phyloP scores from a whole-genome alignment of 2,329 filamentous ascomycete species.

The Diaporthe sp. region DNA sequence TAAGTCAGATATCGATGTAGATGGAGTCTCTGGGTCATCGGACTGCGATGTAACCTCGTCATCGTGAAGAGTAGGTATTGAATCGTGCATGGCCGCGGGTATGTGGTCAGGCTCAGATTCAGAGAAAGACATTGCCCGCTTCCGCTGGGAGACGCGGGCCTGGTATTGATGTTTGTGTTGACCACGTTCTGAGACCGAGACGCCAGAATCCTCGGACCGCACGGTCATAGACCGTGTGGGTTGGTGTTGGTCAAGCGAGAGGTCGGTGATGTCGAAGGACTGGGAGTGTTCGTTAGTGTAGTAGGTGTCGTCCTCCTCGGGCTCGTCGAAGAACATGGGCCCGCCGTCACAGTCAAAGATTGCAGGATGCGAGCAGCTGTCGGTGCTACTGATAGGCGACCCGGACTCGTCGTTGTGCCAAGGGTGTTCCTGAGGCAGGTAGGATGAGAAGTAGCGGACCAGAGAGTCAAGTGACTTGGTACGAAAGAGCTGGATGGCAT shows the following conservation, averaged over 20 bases:
- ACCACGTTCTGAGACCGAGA: slow-evolving; percentile 54
- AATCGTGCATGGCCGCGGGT: slow-evolving; percentile 50
- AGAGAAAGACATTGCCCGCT: slow-evolving; percentile 67
- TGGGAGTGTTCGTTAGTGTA: slow-evolving; percentile 60
- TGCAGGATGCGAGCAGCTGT: slow-evolving; percentile 51
- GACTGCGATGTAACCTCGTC: slow-evolving; percentile 61
- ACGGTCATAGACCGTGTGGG: slow-evolving; percentile 67
- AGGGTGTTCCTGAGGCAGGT: slow-evolving; percentile 66
- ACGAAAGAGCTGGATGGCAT: slow-evolving; percentile 71
- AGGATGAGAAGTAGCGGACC: slow-evolving; percentile 71
- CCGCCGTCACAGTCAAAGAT: slow-evolving; percentile 48
- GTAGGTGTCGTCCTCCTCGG: slow-evolving; percentile 51
- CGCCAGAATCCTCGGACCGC: slow-evolving; percentile 59
- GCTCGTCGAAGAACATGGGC: slow-evolving; percentile 59
- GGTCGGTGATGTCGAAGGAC: slow-evolving; percentile 46
- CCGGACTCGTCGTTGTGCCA: slow-evolving; percentile 55
- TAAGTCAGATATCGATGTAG: slow-evolving; percentile 61
- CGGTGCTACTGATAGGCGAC: slow-evolving; percentile 54
- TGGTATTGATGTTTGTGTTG: slow-evolving; percentile 51
- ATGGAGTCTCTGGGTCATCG: slow-evolving; percentile 59
- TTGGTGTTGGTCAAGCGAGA: slow-evolving; percentile 47
- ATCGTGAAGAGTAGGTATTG: slow-evolving; percentile 49
- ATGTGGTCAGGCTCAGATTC: slow-evolving; percentile 62
- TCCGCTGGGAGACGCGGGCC: slow-evolving; percentile 59
- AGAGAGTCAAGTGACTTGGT: slow-evolving; percentile 72